Conservation (phyloP, 179 eudicot genomes). For the Spinacia oleracea region DNA sequence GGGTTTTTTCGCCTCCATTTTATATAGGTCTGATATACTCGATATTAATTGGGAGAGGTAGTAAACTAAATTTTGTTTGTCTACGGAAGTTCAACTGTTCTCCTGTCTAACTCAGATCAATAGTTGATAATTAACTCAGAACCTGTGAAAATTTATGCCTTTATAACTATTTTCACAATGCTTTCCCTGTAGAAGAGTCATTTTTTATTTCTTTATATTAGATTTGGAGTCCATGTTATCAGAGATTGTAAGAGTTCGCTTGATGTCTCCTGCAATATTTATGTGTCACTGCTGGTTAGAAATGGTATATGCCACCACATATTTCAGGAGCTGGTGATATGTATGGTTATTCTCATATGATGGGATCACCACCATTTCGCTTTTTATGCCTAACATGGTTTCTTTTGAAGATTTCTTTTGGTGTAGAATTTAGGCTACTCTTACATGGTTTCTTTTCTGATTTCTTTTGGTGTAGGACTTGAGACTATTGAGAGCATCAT, state of each 20-base stretch:
- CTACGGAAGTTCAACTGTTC: background rate
- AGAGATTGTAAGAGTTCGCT: too few species aligned
- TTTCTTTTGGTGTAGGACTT: background rate
- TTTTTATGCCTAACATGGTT: background rate
- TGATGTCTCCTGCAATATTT: too few species aligned
- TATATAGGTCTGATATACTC: background rate
- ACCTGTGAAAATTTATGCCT: background rate
- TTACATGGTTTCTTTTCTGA: background rate
- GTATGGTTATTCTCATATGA: background rate
- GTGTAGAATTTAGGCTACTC: background rate
- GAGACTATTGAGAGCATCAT: too few species aligned
- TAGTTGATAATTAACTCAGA: background rate
- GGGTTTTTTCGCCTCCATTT: too few species aligned
- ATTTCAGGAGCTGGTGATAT: conserved; percentile 3
- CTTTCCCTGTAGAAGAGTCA: too few species aligned
- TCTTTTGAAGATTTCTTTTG: background rate
- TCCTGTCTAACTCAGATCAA: background rate
- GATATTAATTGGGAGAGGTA: conserved; percentile 6
- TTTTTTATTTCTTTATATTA: too few species aligned
- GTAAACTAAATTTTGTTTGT: background rate
- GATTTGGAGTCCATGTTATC: too few species aligned
- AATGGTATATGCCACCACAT: conserved; percentile 52
- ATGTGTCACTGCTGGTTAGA: too few species aligned
- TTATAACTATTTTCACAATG: background rate
- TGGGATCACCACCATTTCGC: background rate